Percentiles rank a stretch among this genome's conserved stretches.
Evolutionary conservation across 352 stramenopile genomes (phyloP).

Genomic region (Aphanomyces stellatus): DNA sequence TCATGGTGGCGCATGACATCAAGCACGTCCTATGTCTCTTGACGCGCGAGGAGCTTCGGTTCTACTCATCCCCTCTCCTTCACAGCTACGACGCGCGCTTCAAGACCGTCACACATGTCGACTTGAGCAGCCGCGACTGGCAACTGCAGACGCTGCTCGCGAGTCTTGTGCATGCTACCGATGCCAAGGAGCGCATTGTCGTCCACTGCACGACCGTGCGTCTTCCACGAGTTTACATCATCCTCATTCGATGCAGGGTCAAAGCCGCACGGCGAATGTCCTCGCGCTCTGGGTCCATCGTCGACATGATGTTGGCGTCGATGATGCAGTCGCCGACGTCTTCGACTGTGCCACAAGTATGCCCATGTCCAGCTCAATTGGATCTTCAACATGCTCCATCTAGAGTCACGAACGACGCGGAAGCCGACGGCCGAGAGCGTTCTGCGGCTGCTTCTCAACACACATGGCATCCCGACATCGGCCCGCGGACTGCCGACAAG

Average conservation of each 20-base stretch:
- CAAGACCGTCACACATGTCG: slow-evolving; percentile 1
- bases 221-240: not conserved
- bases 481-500: too few species aligned
- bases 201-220: slow-evolving; percentile 15
- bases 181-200: slow-evolving; percentile 2
- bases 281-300: slow-evolving; percentile 14
- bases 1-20: slow-evolving; percentile 2
- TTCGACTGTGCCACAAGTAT: not conserved
- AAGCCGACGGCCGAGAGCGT: not conserved
- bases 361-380: not conserved
- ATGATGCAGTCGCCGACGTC: slow-evolving; percentile 8
- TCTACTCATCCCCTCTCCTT: slow-evolving; percentile 11
- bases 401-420: not conserved
- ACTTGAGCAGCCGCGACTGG: not conserved
- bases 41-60: slow-evolving; percentile 12
- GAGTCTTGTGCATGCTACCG: not conserved
- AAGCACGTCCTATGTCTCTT: slow-evolving; percentile 16
- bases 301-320: not conserved
- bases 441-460: slow-evolving; percentile 1
- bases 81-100: not conserved
- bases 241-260: slow-evolving; percentile 6
- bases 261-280: slow-evolving; percentile 13
- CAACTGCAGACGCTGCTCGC: not conserved
- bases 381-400: not conserved
- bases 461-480: not conserved